Evolutionary conservation across 2,329 filamentous ascomycete species (phyloP), one percentile per base, ranked within the genome.

Genomic region (Incumbomyces delicatus): DNA sequence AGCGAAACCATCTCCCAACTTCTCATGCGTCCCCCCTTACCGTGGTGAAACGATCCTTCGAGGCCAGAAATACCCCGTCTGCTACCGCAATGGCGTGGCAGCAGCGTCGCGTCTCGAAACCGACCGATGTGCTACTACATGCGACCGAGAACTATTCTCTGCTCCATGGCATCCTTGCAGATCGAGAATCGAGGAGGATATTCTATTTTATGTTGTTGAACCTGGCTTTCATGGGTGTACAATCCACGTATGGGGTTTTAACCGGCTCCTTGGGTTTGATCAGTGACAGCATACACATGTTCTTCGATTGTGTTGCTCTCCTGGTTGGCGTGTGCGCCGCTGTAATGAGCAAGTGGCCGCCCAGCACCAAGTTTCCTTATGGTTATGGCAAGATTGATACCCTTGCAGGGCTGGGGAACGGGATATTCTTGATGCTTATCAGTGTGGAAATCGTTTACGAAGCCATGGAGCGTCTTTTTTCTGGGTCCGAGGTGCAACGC

Each of bases 151-250:
- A 73, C 20, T 87, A 83, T 62, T 89, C 90, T 0, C 73, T 96
- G 30, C 59, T 95, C 14, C 81, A 95, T 61, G 83, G 87, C 44
- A 87, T 98, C 49, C 68, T 98, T 58, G 79, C 82, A 12, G 90
- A 96, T 60, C 88, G 87, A 58, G 90, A 98, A 63, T 96, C 90
- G 13, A 78, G 92, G 49, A 80, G 90, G 37, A 96, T 98, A 53
- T 94, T 95, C 56, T 98, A 98, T 66, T 98, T 96, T 58, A 95
- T 95, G 80, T 77, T 75, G 85, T 76, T 98, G 46, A 98, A 98
- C 62, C 88, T 98, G 57, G 75, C 73, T 6, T 98, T 98, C 64
- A 98, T 98, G 92, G 70, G 85, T 30, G 80, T 98, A 1, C 92
- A 98, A 60, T 85, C 89, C 34, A 87, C 90, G 51, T 98, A 98